phyloP scores from a whole-genome alignment of 2,329 filamentous ascomycete genomes.

The Xylaria sp. region DNA sequence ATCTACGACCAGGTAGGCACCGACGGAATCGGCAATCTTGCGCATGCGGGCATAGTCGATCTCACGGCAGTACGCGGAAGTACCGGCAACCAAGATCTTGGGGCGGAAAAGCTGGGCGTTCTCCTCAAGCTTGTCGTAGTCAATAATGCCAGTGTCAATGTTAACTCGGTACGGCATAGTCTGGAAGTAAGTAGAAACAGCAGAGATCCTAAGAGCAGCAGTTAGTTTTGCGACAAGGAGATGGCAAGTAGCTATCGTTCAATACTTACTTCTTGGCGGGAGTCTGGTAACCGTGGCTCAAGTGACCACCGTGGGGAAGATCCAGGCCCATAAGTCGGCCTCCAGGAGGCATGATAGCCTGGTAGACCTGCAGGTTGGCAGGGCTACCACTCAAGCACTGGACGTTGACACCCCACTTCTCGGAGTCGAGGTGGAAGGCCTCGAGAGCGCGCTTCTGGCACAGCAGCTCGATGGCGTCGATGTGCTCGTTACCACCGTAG shows the following conservation, averaged over 20 bases:
- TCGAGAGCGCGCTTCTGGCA: conserved; percentile 94
- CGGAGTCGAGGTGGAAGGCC: conserved; percentile 83
- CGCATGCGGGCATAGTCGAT: conserved; percentile 98
- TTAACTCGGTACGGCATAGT: conserved; percentile 95
- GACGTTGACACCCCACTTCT: conserved; percentile 98
- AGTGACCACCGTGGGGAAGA: conserved; percentile 90
- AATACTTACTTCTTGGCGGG: conserved; percentile 73
- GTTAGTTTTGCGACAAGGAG: conserved; percentile 22
- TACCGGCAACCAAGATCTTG: conserved; percentile 95
- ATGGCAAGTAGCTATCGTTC: conserved; percentile 51
- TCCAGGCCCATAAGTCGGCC: conserved; percentile 97
- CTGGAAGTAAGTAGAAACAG: conserved; percentile 98
- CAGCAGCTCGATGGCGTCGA: conserved; percentile 92
- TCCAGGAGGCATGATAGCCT: conserved; percentile 94
- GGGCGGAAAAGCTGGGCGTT: conserved; percentile 91
- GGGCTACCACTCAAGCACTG: conserved; percentile 92
- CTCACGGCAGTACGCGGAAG: conserved; percentile 95
- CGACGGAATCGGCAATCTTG: conserved; percentile 90
- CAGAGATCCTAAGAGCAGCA: conserved; percentile 70
- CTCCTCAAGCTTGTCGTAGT: conserved; percentile 92
- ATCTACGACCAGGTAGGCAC: conserved; percentile 93
- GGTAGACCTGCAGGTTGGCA: conserved; percentile 97
- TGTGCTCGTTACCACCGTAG: conserved; percentile 99
- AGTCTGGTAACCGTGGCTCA: conserved; percentile 97
- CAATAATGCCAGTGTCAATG: conserved; percentile 90